phyloP scores from a whole-genome alignment of 1,284 basidiomycete genomes.

The Cystobasidium slooffiae region DNA sequence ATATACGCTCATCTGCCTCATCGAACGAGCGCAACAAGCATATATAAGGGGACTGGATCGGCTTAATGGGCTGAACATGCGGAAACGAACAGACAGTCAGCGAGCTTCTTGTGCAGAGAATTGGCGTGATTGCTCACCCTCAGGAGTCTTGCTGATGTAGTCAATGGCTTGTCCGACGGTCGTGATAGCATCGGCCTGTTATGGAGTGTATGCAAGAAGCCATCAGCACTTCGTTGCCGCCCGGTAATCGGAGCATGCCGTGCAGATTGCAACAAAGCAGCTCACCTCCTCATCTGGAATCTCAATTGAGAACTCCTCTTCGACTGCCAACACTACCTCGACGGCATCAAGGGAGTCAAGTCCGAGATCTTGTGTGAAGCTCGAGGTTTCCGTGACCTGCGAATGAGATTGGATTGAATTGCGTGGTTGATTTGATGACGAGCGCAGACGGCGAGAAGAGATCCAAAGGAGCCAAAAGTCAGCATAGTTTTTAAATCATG shows the following conservation, averaged over 20 bases:
- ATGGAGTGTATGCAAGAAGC: constrained; percentile 2
- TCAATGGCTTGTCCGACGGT: constrained; percentile 95
- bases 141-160: constrained; percentile 93
- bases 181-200: constrained; percentile 64
- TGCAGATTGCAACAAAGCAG: constrained; percentile 1
- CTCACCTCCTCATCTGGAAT: constrained; percentile 90
- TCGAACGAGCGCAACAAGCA: neutral
- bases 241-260: neutral
- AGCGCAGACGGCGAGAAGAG: neutral
- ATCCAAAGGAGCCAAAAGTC: neutral
- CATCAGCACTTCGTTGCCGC: neutral
- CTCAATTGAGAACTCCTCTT: constrained; percentile 75
- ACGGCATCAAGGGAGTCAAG: constrained; percentile 97
- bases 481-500: neutral
- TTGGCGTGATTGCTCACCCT: constrained; percentile 59
- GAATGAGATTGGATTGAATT: neutral
- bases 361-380: constrained; percentile 86
- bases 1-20: neutral
- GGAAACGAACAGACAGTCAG: neutral
- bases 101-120: neutral
- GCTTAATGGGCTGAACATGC: constrained; percentile 40
- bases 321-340: constrained; percentile 99
- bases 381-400: constrained; percentile 74
- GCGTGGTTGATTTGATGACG: neutral
- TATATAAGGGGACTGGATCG: neutral